These are phyloP conservation scores for Sphagnum tenellum DNA, from an alignment of 225 moss, liverwort and hornwort species.

Conservation along the genomic window DNA sequence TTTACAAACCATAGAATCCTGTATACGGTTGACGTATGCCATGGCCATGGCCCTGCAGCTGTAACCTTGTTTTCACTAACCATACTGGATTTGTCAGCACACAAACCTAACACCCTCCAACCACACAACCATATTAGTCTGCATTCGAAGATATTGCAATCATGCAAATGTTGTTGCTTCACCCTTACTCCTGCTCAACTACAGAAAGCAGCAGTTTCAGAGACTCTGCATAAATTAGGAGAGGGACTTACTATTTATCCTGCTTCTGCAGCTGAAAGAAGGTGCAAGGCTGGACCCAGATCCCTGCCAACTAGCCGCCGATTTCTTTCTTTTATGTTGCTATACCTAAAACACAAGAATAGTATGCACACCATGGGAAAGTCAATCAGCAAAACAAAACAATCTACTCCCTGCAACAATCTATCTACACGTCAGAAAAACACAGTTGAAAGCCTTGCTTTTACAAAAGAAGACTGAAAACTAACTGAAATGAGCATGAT, in stretches of 20 bases:
- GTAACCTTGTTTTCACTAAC: slow-evolving; percentile 88
- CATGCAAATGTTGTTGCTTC: no score
- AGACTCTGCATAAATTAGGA: not conserved
- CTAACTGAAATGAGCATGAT: no score
- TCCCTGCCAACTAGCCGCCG: slow-evolving; percentile 27
- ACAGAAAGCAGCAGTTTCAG: not conserved
- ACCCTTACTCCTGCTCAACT: no score
- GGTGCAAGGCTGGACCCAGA: slow-evolving; percentile 67
- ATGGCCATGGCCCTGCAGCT: slow-evolving; percentile 81
- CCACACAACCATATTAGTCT: not conserved
- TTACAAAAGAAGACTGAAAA: no score
- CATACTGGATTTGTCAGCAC: slow-evolving; percentile 82
- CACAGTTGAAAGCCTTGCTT: no score
- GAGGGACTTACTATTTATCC: slow-evolving; percentile 50
- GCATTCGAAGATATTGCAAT: not conserved
- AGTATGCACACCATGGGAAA: slow-evolving; percentile 12
- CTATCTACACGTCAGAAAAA: no score
- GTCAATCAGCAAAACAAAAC: no score
- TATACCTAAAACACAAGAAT: slow-evolving; percentile 32
- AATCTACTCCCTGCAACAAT: no score
- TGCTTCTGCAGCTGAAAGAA: slow-evolving; percentile 89
- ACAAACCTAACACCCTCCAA: slow-evolving; percentile 32
- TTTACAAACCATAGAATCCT: slow-evolving; percentile 47
- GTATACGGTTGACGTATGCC: slow-evolving; percentile 62
- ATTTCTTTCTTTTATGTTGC: slow-evolving; percentile 66